phyloP scores from a whole-genome alignment of 306 rosid species.

The Oxytropis ochrocephala region DNA sequence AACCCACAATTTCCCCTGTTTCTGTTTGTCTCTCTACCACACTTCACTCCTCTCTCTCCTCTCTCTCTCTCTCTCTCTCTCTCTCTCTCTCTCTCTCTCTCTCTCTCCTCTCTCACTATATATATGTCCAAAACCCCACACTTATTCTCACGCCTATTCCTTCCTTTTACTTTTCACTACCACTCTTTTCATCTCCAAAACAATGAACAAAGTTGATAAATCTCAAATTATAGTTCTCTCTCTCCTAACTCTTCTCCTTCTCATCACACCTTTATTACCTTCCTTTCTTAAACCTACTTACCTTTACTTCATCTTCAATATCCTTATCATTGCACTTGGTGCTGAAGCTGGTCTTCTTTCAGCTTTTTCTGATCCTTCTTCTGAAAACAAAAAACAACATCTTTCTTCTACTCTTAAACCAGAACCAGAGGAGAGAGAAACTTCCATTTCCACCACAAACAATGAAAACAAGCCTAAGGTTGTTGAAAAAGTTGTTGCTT shows the following conservation, averaged over 20 bases:
- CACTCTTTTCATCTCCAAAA: slow-evolving; percentile 15
- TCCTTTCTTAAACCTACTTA: slow-evolving; percentile 50
- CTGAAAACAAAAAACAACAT: slow-evolving; percentile 34
- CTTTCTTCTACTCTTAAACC: slow-evolving; percentile 13
- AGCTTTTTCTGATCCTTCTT: slow-evolving; percentile 35
- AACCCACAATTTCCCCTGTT: background rate
- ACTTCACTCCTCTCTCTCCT: background rate
- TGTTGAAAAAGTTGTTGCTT: slow-evolving; percentile 28
- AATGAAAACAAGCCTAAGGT: slow-evolving; percentile 10
- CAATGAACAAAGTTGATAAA: slow-evolving; percentile 48
- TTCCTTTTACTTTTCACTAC: slow-evolving; percentile 10
- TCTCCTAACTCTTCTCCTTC: slow-evolving; percentile 47
- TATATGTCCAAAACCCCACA: slow-evolving; percentile 23
- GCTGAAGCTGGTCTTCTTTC: slow-evolving; percentile 75
- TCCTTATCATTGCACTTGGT: slow-evolving; percentile 62
- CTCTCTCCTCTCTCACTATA: slow-evolving; percentile 23
- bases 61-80: background rate
- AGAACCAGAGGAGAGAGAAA: slow-evolving; percentile 14
- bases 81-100: background rate
- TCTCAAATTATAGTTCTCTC: slow-evolving; percentile 49
- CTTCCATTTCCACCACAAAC: background rate
- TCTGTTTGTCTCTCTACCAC: background rate
- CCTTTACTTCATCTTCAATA: slow-evolving; percentile 56
- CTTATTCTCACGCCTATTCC: slow-evolving; percentile 8
- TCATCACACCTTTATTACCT: slow-evolving; percentile 54